Evolutionary conservation across 805 yeast genomes (phyloP).

Genomic region (Ogataea kodamae): DNA sequence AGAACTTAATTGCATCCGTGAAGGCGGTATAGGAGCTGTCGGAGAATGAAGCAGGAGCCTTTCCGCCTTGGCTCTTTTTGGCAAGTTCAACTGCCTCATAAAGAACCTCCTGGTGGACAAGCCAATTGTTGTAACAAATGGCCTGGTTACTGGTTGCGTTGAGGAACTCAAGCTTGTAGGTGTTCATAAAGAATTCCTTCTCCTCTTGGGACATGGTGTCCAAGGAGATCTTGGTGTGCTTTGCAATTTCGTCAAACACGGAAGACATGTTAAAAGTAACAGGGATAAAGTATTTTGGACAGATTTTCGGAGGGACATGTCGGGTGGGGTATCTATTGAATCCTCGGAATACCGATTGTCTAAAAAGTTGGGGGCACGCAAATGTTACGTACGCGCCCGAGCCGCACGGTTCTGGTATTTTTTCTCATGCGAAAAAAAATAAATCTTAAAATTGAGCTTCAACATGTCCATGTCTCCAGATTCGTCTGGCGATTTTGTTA

Average conservation of each 20-base stretch:
- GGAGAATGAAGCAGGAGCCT: conserved; percentile 14
- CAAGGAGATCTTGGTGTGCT: conserved; percentile 22
- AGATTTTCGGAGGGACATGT: not conserved
- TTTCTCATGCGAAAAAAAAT: too few relatives aligned
- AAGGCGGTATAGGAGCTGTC: conserved; percentile 13
- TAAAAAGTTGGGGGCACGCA: too few relatives aligned
- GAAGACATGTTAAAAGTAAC: conserved; percentile 4
- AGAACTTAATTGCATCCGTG: conserved; percentile 19
- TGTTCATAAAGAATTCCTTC: conserved; percentile 14
- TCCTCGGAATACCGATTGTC: too few relatives aligned
- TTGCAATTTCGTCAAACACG: conserved; percentile 18
- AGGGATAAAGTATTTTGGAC: not conserved
- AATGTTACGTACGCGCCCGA: too few relatives aligned
- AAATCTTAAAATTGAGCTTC: conserved; percentile 2
- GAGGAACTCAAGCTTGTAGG: conserved; percentile 18
- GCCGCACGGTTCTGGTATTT: too few relatives aligned
- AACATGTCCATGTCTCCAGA: conserved; percentile 16
- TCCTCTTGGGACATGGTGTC: conserved; percentile 27
- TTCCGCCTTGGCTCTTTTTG: conserved; percentile 10
- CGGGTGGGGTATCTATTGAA: not conserved
- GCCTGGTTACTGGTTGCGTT: conserved; percentile 32
- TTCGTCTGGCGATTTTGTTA: conserved; percentile 11
- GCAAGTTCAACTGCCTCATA: conserved; percentile 21
- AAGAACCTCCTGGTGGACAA: conserved; percentile 20
- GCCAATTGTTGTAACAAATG: conserved; percentile 24